Evolutionary conservation across 257 asterid species (phyloP), one percentile per base, ranked within the genome.

Genomic region (Rhazya stricta): DNA sequence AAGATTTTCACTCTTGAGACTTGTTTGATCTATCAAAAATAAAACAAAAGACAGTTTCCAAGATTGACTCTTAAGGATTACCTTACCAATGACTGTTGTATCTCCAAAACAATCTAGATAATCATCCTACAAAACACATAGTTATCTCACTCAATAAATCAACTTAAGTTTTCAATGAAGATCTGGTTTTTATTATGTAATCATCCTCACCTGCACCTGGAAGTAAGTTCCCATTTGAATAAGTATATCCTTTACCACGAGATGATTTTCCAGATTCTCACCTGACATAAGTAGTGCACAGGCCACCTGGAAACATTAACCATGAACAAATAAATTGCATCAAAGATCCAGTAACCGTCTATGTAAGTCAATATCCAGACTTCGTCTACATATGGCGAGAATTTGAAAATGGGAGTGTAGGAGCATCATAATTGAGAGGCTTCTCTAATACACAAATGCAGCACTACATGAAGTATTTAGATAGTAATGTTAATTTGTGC

Each of bases 271-370:
- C 77, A 94, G 89, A 79, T 82, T 82, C 84, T 94, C 97, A 41
- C 97, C 97, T n/a, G 88, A 86, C 97, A 94, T 92, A 77, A 94
- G 86, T 84, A 94, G 84, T 51, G 99, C 98, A 65, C 99, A 92
- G 36, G 99, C 99, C 48, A 94, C 99, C 99, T 94, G 78, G 42
- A 72, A 53, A 65, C 60, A 11, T 41, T 37, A 46, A 56, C 0
- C 69, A 68, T 57, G 67, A 82, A 80, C 50, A 75, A 41, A 56
- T 60, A 5, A 67, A 32, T 51, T 50, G 56, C 67, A 61, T 6
- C 6, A 23, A 61, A 61, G 41, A 61, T 58, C 37, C 11, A 27
- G 30, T 58, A 58, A 58, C 65, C 37, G 11, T 58, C n/a, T 51
- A 19, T 51, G 21, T 19, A 51, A 18, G 19, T 51, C 25, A 16